Evolutionary conservation across 805 yeast species (phyloP).

Genomic region (Candida broadrunensis): DNA sequence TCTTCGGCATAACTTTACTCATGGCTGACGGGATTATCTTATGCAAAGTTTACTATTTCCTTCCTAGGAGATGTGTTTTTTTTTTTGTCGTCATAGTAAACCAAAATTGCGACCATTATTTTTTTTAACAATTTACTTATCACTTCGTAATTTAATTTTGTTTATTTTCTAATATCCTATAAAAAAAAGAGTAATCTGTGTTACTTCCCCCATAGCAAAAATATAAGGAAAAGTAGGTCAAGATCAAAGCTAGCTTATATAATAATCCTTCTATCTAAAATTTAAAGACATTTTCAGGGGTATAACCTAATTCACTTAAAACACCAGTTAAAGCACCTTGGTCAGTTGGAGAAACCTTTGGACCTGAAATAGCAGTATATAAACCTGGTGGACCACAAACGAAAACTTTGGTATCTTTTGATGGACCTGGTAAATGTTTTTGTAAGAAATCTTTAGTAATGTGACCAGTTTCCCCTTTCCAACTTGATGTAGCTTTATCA

Average conservation of each 20-base stretch:
- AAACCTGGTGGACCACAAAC: slow-evolving; percentile 96
- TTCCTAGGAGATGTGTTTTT: no score
- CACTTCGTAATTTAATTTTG: no score
- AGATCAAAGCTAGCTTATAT: not conserved
- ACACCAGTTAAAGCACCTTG: slow-evolving; percentile 94
- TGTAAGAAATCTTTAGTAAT: slow-evolving; percentile 73
- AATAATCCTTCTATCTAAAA: slow-evolving; percentile 42
- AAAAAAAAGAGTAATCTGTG: no score
- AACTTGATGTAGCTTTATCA: slow-evolving; percentile 53
- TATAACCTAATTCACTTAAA: slow-evolving; percentile 83
- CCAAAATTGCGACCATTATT: no score
- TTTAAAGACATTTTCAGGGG: slow-evolving; percentile 85
- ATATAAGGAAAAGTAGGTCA: not conserved
- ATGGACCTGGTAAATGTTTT: slow-evolving; percentile 60
- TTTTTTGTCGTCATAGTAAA: no score
- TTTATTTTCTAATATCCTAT: no score
- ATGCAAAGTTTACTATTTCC: no score
- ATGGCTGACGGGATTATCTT: no score
- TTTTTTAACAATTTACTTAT: no score
- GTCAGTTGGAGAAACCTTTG: slow-evolving; percentile 78
- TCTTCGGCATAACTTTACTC: not conserved
- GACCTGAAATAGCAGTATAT: slow-evolving; percentile 84
- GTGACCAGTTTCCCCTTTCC: slow-evolving; percentile 67
- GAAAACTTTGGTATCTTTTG: slow-evolving; percentile 58
- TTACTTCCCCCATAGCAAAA: no score